A percentile compares a stretch with the other conserved stretches of the same genome.
Conservation (phyloP, 2,329 filamentous ascomycete species). For the Rhexocercosporidium sp. region DNA sequence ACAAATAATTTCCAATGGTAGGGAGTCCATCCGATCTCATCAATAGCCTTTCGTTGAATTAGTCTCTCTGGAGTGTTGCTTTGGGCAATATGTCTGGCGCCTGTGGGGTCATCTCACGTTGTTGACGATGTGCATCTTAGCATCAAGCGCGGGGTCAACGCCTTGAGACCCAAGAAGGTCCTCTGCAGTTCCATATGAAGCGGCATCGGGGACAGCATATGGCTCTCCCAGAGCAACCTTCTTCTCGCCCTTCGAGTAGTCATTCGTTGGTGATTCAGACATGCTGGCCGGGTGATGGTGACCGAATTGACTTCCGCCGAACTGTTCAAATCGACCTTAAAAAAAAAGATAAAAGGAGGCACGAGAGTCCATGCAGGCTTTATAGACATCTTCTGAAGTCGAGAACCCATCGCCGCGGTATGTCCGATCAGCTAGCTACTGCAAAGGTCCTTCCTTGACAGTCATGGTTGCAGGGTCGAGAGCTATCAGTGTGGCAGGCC, state of each 20-base stretch:
- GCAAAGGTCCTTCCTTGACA: not conserved
- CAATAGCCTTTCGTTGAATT: slow-evolving; percentile 47
- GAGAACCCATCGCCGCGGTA: not conserved
- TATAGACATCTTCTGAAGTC: not conserved
- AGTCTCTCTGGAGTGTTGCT: slow-evolving; percentile 2
- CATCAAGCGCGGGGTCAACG: slow-evolving; percentile 64
- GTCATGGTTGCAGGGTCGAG: not conserved
- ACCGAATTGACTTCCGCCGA: not conserved
- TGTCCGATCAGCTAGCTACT: not conserved
- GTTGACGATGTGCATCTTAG: slow-evolving; percentile 73
- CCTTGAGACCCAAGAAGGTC: slow-evolving; percentile 64
- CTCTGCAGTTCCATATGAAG: slow-evolving; percentile 23
- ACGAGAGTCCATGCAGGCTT: slow-evolving; percentile 8
- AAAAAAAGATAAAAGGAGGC: not conserved
- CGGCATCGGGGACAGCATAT: slow-evolving; percentile 14
- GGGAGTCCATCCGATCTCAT: slow-evolving; percentile 57
- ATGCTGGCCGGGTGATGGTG: slow-evolving; percentile 13
- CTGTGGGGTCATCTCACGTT: slow-evolving; percentile 52
- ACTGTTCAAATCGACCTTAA: not conserved
- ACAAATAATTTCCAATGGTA: slow-evolving; percentile 61
- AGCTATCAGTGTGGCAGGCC: not conserved
- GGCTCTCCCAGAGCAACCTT: slow-evolving; percentile 17
- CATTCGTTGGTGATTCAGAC: slow-evolving; percentile 13
- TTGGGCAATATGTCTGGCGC: not conserved
- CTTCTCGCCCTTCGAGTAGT: slow-evolving; percentile 23